Conservation (phyloP, 495 filamentous ascomycete genomes). For the Neurospora sp. region DNA sequence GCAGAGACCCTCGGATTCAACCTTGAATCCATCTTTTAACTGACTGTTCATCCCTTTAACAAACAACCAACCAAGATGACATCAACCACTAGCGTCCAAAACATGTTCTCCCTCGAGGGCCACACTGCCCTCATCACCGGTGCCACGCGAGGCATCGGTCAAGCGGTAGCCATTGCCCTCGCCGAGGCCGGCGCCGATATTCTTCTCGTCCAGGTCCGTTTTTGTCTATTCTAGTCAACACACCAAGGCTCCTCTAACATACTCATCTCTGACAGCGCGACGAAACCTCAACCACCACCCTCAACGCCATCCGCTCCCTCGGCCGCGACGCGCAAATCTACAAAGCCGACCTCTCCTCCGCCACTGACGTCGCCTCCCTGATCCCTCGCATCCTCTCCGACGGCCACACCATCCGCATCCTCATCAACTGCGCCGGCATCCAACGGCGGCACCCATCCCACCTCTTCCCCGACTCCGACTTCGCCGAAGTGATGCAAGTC, state of each 20-base stretch:
- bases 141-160: slow-evolving; percentile 79
- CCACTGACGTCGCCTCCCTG: slow-evolving; percentile 48
- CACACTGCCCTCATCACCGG: slow-evolving; percentile 82
- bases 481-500: slow-evolving; percentile 75
- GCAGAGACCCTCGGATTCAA: neutral
- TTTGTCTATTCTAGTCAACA: neutral
- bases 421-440: slow-evolving; percentile 82
- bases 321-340: slow-evolving; percentile 62
- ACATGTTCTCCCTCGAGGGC: slow-evolving; percentile 46
- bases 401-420: slow-evolving; percentile 54
- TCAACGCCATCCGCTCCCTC: slow-evolving; percentile 48
- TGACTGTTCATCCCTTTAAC: neutral
- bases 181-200: slow-evolving; percentile 82
- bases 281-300: slow-evolving; percentile 51
- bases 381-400: slow-evolving; percentile 51
- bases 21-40: neutral
- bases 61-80: slow-evolving; percentile 1
- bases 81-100: neutral
- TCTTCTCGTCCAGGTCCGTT: slow-evolving; percentile 53
- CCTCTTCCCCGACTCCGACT: slow-evolving; percentile 72
- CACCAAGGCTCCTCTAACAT: too few species aligned
- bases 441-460: slow-evolving; percentile 70
- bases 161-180: slow-evolving; percentile 69
- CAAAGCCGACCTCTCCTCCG: slow-evolving; percentile 60
- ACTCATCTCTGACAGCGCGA: slow-evolving; percentile 23